Evolutionary conservation across 2,329 filamentous ascomycete species (phyloP), one percentile per base, ranked within the genome.

Genomic region (Ophiocordyceps camponoti-saundersi): DNA sequence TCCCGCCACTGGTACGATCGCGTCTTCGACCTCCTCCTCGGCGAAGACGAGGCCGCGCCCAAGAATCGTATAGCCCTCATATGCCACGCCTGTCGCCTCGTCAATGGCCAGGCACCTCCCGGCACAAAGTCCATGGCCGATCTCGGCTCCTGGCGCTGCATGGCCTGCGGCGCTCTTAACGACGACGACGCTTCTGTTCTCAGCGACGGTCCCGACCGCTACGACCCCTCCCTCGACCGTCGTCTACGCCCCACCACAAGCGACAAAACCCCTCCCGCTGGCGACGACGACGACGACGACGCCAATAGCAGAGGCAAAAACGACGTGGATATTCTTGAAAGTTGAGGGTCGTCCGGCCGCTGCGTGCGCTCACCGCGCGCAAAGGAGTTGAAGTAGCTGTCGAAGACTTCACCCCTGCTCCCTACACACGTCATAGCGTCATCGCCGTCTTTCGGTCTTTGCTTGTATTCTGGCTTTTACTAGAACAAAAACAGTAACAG

Each of bases 51-150:
- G 64, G 93, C 85, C 5, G 80, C 85, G 13, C 78, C 90, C 2
- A 93, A 88, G 67, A 96, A 96, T 62, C 80, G 92, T 18, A 78
- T 95, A 49, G 90, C 80, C 8, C 70, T 98, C 52, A 86, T 98
- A 47, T 98, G 92, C 65, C 64, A 70, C 30, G 71, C 75, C 39
- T 98, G 92, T 61, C 75, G 86, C 29, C 74, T 95, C 1, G 89
- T 98, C 44, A 98, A 98, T 59, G 92, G 93, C 0, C 92, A 95
- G 60, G 92, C 92, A 3, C 89, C 92, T 2, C 90, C 92, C 0
- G 92, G 92, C 1, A 81, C 84, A 0, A 82, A 79, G 54, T 77
- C 72, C 0, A 65, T 90, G 1, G 78, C 85, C 39, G 89, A 95
- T 46, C 58, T 98, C 1, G 92, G 90, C 2, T 71, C 72, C 50